phyloP scores from a whole-genome alignment of 495 filamentous ascomycete species.

The Xylaria intraflava region DNA sequence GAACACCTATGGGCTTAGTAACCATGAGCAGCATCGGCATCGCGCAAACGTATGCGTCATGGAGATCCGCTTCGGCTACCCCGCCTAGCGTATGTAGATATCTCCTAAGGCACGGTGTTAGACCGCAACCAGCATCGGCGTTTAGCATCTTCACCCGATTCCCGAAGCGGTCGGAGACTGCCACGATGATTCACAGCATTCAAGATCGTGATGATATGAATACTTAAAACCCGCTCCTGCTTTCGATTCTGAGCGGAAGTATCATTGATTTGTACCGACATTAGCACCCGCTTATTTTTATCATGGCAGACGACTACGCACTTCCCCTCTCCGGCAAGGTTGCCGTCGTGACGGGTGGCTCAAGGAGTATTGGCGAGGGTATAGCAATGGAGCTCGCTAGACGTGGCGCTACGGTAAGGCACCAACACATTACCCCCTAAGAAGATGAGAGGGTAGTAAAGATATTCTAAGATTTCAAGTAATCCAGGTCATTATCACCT shows the following conservation, averaged over 20 bases:
- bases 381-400: slow-evolving; percentile 68
- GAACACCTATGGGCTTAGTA: too few species aligned
- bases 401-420: slow-evolving; percentile 56
- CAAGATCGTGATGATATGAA: too few species aligned
- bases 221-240: neutral
- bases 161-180: neutral
- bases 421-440: neutral
- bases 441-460: neutral
- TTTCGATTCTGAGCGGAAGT: neutral
- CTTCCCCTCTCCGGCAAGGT: slow-evolving; percentile 18
- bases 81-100: too few species aligned
- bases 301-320: slow-evolving; percentile 15
- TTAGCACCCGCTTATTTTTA: neutral
- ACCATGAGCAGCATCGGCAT: too few species aligned
- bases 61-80: too few species aligned
- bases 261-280: neutral
- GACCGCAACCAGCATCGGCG: neutral
- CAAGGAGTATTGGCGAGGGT: slow-evolving; percentile 64
- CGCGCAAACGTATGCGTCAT: too few species aligned
- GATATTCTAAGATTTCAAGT: neutral
- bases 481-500: slow-evolving; percentile 35
- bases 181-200: neutral
- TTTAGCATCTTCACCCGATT: neutral
- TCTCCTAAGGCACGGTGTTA: neutral
- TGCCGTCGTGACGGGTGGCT: slow-evolving; percentile 55